Evolutionary conservation across 169 alveolate species (phyloP), one percentile per base, ranked within the genome.

Genomic region (Amoebophrya sp.): DNA sequence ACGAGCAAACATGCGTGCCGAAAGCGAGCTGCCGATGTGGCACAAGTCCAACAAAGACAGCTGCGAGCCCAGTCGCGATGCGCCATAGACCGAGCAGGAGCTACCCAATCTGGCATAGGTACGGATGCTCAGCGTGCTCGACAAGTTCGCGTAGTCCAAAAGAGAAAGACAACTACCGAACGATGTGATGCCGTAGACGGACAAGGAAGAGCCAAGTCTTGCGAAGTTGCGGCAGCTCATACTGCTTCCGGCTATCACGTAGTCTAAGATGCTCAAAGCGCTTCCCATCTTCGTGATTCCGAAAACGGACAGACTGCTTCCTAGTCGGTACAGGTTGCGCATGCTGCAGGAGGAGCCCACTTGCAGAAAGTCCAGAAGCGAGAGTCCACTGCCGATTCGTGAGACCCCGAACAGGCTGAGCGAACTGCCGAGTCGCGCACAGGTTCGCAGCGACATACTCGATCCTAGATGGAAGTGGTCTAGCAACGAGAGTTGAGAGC

Each of bases 371-470:
- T 89, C 91, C 53, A 89, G 91, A 36, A 89, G 36, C 36, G 65
- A 38, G 26, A 41, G 33, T 34, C 65, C 24, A 0, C 77, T 40
- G 65, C 91, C 91, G 54, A 10, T 38, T 26, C n/a, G n/a, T 47
- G 65, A 54, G 65, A 89, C 24, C 18, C 76, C 41, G 39, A 12
- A 41, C 54, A 89, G 65, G 14, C 77, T 40, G 38, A 89, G 91
- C 65, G 91, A 89, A 33, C 77, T 40, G 53, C 91, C 91, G 91
- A 89, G 54, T 41, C 91, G 41, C 33, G 54, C 91, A 40, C 39
- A 89, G 40, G 23, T 39, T n/a, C 91, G 91, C 39, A 34, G 65
- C 26, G 65, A 38, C n/a, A 41, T 41, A 34, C 76, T 14, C 36
- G 26, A n/a, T 0, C 91, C 91, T 3, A 89, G 38, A 34, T 39